phyloP scores from a whole-genome alignment of 2,329 filamentous ascomycete genomes.

The Botrytis elliptica region DNA sequence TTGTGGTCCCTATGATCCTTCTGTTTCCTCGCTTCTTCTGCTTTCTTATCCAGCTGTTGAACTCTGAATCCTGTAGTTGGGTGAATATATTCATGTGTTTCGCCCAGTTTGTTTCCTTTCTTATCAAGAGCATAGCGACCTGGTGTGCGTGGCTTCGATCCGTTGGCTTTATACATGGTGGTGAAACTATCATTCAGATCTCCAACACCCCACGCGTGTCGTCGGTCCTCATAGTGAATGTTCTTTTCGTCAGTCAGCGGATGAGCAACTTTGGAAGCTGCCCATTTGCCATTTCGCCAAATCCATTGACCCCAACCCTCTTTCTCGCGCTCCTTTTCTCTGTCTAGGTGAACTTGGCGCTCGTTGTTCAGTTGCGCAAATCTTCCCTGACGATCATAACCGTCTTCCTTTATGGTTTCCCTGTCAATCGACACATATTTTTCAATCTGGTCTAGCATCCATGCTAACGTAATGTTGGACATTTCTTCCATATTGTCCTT shows the following conservation, averaged over 20 bases:
- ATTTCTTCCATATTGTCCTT: conserved; percentile 20
- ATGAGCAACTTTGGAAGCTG: not conserved
- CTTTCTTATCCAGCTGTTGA: not conserved
- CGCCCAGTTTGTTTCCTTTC: not conserved
- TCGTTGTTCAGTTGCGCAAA: not conserved
- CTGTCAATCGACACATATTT: conserved; percentile 1
- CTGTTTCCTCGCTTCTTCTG: not conserved
- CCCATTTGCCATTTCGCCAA: not conserved
- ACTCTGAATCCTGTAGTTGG: conserved; percentile 1
- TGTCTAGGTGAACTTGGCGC: not conserved
- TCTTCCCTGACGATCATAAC: not conserved
- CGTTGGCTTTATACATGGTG: not conserved
- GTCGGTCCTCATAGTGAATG: not conserved
- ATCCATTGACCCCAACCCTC: not conserved
- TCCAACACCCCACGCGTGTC: not conserved
- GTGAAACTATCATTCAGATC: conserved; percentile 2
- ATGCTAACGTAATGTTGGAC: conserved; percentile 26
- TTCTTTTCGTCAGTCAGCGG: not conserved
- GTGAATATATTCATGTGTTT: conserved; percentile 4
- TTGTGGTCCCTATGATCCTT: not conserved
- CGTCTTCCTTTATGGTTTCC: not conserved
- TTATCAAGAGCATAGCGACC: not conserved
- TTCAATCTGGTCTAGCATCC: conserved; percentile 26
- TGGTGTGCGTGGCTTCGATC: conserved; percentile 6
- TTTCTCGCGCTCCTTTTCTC: not conserved